A percentile compares a stretch with the other conserved stretches of the same genome.
Conservation (phyloP, 2,329 filamentous ascomycete genomes). For the Clarireedia paspali region DNA sequence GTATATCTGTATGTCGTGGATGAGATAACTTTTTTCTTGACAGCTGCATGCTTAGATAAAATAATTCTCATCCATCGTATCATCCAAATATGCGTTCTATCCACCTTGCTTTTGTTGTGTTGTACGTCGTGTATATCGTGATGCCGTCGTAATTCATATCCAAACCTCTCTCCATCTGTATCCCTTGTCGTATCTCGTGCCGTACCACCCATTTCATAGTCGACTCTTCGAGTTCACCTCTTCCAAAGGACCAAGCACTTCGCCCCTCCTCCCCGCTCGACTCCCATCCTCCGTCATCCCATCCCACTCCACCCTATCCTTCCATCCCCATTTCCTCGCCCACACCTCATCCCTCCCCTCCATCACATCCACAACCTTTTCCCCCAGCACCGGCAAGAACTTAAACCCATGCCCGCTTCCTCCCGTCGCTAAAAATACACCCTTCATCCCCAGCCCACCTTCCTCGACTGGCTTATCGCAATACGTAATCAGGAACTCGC, state of each 20-base stretch:
- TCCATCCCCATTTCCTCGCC: slow-evolving; percentile 47
- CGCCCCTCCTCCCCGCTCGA: slow-evolving; percentile 22
- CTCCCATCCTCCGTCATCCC: slow-evolving; percentile 28
- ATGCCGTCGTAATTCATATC: too few relatives aligned
- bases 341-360: slow-evolving; percentile 35
- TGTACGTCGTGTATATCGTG: too few relatives aligned
- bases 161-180: too few relatives aligned
- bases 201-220: background rate
- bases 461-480: slow-evolving; percentile 20
- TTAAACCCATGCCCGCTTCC: slow-evolving; percentile 44
- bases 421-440: slow-evolving; percentile 41
- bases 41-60: background rate
- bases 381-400: slow-evolving; percentile 41
- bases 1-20: background rate
- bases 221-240: background rate
- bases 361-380: slow-evolving; percentile 35
- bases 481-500: slow-evolving; percentile 52
- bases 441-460: slow-evolving; percentile 36
- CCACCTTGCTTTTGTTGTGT: too few relatives aligned
- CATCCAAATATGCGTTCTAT: background rate
- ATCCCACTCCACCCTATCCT: slow-evolving; percentile 24
- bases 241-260: background rate
- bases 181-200: background rate
- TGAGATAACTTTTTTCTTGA: background rate
- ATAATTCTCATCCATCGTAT: background rate